Percentiles rank a stretch among this genome's conserved stretches.
These are phyloP conservation scores for Botrytis cinerea DNA, from an alignment of 2,329 filamentous ascomycete species.

Conservation along the genomic window DNA sequence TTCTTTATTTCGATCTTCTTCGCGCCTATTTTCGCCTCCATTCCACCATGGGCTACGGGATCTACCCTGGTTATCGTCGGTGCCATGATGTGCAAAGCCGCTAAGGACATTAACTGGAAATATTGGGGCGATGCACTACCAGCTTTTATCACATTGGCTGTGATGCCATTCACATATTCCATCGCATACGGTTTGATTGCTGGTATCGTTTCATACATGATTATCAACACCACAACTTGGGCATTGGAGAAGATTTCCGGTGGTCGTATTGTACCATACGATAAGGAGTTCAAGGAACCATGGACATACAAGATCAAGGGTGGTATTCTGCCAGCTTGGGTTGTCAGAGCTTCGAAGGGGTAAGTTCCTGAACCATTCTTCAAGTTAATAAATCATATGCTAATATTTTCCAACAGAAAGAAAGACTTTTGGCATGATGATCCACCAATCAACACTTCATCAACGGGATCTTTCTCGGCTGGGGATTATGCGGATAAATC, in stretches of 20 bases:
- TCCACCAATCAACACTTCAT: conserved; percentile 18
- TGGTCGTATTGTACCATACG: conserved; percentile 71
- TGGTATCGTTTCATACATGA: conserved; percentile 73
- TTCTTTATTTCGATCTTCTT: conserved; percentile 90
- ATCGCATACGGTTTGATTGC: conserved; percentile 84
- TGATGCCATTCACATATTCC: conserved; percentile 90
- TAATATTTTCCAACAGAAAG: conserved; percentile 48
- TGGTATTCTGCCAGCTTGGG: conserved; percentile 74
- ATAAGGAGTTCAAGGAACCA: conserved; percentile 74
- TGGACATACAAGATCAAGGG: conserved; percentile 80
- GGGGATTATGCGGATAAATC: conserved; percentile 13
- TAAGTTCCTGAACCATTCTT: neutral
- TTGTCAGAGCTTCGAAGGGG: conserved; percentile 50
- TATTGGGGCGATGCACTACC: conserved; percentile 83
- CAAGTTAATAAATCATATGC: neutral
- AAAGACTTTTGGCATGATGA: conserved; percentile 34
- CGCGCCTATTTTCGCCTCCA: conserved; percentile 85
- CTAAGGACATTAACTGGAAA: conserved; percentile 83
- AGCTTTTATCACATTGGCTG: conserved; percentile 77
- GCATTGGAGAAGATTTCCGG: conserved; percentile 64
- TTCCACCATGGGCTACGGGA: conserved; percentile 86
- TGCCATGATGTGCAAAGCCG: conserved; percentile 77
- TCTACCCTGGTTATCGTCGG: conserved; percentile 83
- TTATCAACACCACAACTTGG: conserved; percentile 74
- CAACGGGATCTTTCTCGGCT: neutral